Conservation (phyloP, 2,329 filamentous ascomycete genomes). For the Dactylellina drechsleri region DNA sequence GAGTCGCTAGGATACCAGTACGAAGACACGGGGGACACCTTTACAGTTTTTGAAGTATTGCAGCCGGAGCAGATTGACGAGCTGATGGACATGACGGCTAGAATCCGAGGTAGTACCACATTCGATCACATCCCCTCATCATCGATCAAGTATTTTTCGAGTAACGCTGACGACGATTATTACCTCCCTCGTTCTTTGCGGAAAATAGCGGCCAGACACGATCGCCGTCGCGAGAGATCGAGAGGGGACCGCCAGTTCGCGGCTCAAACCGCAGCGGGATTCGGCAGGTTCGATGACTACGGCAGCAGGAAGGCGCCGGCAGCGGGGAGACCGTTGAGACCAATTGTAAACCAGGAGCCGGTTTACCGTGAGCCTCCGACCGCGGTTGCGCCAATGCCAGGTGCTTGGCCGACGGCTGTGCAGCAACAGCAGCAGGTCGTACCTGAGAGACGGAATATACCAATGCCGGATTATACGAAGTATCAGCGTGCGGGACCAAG, state of each 20-base stretch:
- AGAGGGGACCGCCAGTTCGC: slow-evolving; percentile 38
- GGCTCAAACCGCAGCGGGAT: background rate
- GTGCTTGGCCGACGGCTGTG: slow-evolving; percentile 36
- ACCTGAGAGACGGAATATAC: slow-evolving; percentile 26
- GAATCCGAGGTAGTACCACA: slow-evolving; percentile 52
- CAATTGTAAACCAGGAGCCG: slow-evolving; percentile 38
- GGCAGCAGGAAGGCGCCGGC: slow-evolving; percentile 17
- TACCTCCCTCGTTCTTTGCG: slow-evolving; percentile 9
- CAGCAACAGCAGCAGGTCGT: slow-evolving; percentile 1
- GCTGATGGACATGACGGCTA: slow-evolving; percentile 48
- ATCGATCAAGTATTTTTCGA: slow-evolving; percentile 5
- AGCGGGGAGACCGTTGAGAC: slow-evolving; percentile 10
- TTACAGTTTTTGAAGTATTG: slow-evolving; percentile 47
- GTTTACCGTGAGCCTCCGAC: slow-evolving; percentile 27
- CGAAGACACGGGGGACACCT: slow-evolving; percentile 74
- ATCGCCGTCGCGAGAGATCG: slow-evolving; percentile 48
- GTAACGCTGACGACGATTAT: background rate
- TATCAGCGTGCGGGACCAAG: slow-evolving; percentile 25
- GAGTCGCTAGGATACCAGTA: slow-evolving; percentile 84
- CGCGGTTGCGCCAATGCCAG: slow-evolving; percentile 42
- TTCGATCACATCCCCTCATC: background rate
- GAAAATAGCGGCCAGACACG: slow-evolving; percentile 45
- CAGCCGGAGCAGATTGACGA: slow-evolving; percentile 42
- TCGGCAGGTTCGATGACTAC: slow-evolving; percentile 42
- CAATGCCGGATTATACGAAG: slow-evolving; percentile 36